These are phyloP conservation scores for Cyphellophora attinorum DNA, from an alignment of 2,329 filamentous ascomycete genomes.

Conservation along the genomic window DNA sequence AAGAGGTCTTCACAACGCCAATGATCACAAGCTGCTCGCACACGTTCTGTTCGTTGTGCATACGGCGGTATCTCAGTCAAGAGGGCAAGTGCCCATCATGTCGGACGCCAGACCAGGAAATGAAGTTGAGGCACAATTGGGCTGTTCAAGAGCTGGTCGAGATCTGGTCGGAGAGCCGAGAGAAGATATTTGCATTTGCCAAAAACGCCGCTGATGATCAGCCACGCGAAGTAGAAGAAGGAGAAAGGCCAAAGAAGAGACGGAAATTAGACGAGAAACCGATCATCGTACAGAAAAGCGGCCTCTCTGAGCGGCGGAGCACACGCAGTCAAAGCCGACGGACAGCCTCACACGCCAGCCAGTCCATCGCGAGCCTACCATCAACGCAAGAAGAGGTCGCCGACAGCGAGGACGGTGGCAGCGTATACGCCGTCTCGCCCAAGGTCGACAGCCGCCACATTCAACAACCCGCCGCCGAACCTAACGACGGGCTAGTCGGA, in stretches of 20 bases:
- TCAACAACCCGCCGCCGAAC: conserved; percentile 4
- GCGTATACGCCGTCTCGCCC: conserved; percentile 13
- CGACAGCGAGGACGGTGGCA: conserved; percentile 31
- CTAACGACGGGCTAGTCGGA: conserved; percentile 65
- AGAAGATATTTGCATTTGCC: conserved; percentile 56
- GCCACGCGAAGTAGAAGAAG: conserved; percentile 24
- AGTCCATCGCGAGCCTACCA: conserved; percentile 7
- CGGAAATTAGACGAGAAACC: conserved; percentile 11
- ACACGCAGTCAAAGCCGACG: conserved; percentile 41
- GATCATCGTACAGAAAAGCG: conserved; percentile 5
- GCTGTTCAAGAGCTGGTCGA: conserved; percentile 76
- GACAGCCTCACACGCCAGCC: conserved; percentile 28
- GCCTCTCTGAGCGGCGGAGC: conserved; percentile 35
- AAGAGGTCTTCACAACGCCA: conserved; percentile 90
- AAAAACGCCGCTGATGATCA: conserved; percentile 47
- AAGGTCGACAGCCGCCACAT: conserved; percentile 13
- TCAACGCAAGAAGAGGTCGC: conserved; percentile 25
- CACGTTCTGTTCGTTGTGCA: conserved; percentile 94
- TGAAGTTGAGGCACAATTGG: conserved; percentile 76
- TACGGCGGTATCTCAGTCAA: conserved; percentile 70
- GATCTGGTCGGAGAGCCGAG: conserved; percentile 59
- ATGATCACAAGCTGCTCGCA: conserved; percentile 93
- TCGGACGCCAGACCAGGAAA: conserved; percentile 67
- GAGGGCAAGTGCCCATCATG: conserved; percentile 87
- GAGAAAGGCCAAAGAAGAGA: conserved; percentile 23